A percentile compares a stretch with the other conserved stretches of the same genome.
These are phyloP conservation scores for Bruguiera parviflora DNA, from an alignment of 345 rosid species.

Conservation along the genomic window DNA sequence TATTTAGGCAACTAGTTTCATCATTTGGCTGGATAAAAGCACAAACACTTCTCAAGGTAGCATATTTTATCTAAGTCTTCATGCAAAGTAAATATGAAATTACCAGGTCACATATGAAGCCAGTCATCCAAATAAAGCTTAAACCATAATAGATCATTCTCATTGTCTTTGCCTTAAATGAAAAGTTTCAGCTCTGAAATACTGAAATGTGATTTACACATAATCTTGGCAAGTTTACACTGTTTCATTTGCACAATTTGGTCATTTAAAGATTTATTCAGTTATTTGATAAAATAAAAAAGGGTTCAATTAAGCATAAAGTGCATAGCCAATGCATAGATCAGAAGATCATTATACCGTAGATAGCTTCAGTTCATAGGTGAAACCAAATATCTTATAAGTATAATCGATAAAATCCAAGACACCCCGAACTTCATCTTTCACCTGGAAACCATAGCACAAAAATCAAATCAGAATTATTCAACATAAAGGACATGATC, in stretches of 20 bases:
- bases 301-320: not conserved
- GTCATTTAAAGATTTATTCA: not conserved
- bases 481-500: slow-evolving; percentile 8
- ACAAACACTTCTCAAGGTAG: no score
- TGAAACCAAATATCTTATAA: slow-evolving; percentile 73
- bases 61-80: no score
- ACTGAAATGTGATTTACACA: not conserved
- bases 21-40: no score
- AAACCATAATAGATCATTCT: not conserved
- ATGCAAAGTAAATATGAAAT: no score
- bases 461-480: slow-evolving; percentile 7
- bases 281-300: no score
- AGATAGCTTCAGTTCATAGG: slow-evolving; percentile 87
- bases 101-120: no score
- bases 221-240: not conserved
- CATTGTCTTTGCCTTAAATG: not conserved
- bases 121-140: not conserved
- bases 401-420: slow-evolving; percentile 75
- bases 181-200: no score
- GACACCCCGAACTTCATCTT: slow-evolving; percentile 73
- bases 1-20: no score
- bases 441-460: slow-evolving; percentile 51
- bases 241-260: not conserved
- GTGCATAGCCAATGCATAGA: slow-evolving; percentile 6
- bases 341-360: slow-evolving; percentile 50